These are phyloP conservation scores for Neurospora tetraspora DNA, from an alignment of 495 filamentous ascomycete genomes.

Conservation along the genomic window DNA sequence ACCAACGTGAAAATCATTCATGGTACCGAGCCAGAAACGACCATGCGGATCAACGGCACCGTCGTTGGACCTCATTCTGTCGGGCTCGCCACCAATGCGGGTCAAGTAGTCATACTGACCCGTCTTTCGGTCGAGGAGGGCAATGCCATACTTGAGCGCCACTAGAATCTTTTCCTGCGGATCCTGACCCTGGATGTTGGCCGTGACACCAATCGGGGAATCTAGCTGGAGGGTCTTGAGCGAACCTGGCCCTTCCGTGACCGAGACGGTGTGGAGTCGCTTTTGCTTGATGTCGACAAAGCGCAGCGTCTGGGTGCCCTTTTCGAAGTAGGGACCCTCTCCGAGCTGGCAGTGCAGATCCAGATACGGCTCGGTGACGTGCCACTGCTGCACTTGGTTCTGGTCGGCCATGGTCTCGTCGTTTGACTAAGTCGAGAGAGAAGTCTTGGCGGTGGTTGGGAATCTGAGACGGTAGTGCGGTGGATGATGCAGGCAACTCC, in stretches of 20 bases:
- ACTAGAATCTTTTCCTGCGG: slow-evolving; percentile 56
- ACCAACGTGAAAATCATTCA: slow-evolving; percentile 63
- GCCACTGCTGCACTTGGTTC: slow-evolving; percentile 30
- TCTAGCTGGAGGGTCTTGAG: slow-evolving; percentile 58
- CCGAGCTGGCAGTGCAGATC: slow-evolving; percentile 62
- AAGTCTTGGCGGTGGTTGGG: not conserved
- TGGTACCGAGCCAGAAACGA: slow-evolving; percentile 79
- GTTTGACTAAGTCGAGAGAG: not conserved
- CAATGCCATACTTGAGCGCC: slow-evolving; percentile 74
- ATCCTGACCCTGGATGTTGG: slow-evolving; percentile 64
- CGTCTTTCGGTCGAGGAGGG: slow-evolving; percentile 58
- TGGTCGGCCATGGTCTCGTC: slow-evolving; percentile 15
- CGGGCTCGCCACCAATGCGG: slow-evolving; percentile 34
- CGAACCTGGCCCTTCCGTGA: slow-evolving; percentile 52
- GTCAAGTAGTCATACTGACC: slow-evolving; percentile 42
- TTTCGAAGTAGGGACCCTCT: slow-evolving; percentile 76
- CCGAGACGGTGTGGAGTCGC: slow-evolving; percentile 62
- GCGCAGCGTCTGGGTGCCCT: slow-evolving; percentile 57
- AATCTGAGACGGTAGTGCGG: not conserved
- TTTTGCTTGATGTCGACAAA: slow-evolving; percentile 85
- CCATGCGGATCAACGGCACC: slow-evolving; percentile 73
- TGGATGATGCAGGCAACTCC: not conserved
- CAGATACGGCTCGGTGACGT: slow-evolving; percentile 58
- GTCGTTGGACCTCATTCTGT: slow-evolving; percentile 61
- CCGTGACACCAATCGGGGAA: slow-evolving; percentile 65